These are phyloP conservation scores for Fraxinus sp. DNA, from an alignment of 305 asterid genomes.

Conservation along the genomic window DNA sequence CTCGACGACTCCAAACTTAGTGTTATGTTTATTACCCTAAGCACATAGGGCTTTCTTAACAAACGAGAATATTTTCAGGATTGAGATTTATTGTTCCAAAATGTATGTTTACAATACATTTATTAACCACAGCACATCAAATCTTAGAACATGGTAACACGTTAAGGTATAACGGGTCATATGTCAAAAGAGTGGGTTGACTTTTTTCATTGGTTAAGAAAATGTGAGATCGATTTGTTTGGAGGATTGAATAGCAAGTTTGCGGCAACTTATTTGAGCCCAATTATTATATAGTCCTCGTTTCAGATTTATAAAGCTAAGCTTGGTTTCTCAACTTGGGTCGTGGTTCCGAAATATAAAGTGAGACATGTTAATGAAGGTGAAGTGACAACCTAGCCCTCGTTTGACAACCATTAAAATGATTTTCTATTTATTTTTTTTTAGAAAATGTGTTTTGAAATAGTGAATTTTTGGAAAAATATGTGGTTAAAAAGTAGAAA, in stretches of 20 bases:
- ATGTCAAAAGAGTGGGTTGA: not conserved
- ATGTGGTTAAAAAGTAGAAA: too few species aligned
- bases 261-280: not conserved
- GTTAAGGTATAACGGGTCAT: too few species aligned
- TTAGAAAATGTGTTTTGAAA: not conserved
- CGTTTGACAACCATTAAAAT: too few species aligned
- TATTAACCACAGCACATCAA: not conserved
- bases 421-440: too few species aligned
- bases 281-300: not conserved
- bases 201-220: not conserved
- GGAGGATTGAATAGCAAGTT: not conserved
- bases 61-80: too few species aligned
- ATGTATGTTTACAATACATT: too few species aligned
- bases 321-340: not conserved
- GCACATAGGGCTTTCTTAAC: too few species aligned
- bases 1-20: not conserved
- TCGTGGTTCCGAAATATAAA: not conserved
- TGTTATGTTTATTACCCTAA: too few species aligned
- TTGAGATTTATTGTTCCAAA: not conserved
- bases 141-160: not conserved
- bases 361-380: not conserved
- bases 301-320: not conserved
- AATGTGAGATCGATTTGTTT: not conserved
- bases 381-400: not conserved
- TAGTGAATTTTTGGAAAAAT: too few species aligned